Base-by-base conservation (phyloP, 257 asterid genomes). In the Penstemon eatonii region DNA sequence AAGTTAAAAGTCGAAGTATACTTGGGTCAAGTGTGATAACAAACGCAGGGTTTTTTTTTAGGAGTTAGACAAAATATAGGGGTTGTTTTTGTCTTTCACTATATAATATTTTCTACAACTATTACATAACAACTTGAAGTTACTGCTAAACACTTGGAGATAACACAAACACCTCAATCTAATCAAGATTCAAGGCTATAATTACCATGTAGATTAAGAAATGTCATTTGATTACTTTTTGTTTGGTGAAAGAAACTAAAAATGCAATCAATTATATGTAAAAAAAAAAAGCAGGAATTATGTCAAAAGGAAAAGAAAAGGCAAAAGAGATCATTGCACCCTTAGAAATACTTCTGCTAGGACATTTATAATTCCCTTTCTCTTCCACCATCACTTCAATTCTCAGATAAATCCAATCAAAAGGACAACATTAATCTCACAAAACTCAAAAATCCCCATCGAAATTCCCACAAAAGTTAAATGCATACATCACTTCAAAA, bases 131-230 rank as follows among this genome's bases (percentile, higher is more conserved):
- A 39, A 18, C 25, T 13, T 18, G 47, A 59, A 25, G 33, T 4
- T 45, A 47, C 13, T 25, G n/a, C 47, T 25, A 41, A 6, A 54
- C 25, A 12, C 54, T 63, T 40, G 41, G 51, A n/a, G 60, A 59
- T 59, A 39, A 69, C 40, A 41, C 67, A 56, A 33, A 44, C 15
- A 10, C 19, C 11, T 52, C 44, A 9, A n/a, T 41, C 53, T 46
- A 61, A 73, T 51, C 49, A 73, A 60, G 56, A 56, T 12, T 68
- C 55, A 39, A 54, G 18, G 47, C 72, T 37, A 74, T 74, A 4
- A 74, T 77, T 69, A 70, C 68, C 63, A 66, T 56, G 75, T 43
- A 44, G 80, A 80, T 70, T 76, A 69, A 43, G 66, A 6, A 63
- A 11, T 19, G 43, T 42, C 12, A 72, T 66, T 63, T 72, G 79